Conservation (phyloP, 192 early-diverging fungal species). For the Martensiomyces pterosporus region DNA sequence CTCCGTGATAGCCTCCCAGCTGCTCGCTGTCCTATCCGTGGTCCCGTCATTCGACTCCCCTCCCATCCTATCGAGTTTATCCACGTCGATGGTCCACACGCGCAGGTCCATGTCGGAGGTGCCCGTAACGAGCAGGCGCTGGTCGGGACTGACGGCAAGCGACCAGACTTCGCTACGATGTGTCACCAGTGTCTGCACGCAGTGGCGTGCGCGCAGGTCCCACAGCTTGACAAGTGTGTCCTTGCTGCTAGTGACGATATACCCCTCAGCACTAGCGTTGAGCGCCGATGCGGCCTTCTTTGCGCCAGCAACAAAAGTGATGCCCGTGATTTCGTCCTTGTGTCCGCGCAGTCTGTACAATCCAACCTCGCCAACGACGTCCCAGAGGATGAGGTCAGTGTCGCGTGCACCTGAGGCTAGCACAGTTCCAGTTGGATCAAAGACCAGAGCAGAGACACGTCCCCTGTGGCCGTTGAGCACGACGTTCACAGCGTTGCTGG, state of each 20-base stretch:
- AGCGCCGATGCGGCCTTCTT: conserved; percentile 20
- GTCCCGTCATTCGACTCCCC: conserved; percentile 16
- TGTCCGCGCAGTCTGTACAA: conserved; percentile 87
- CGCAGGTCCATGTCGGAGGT: conserved; percentile 79
- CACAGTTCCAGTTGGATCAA: conserved; percentile 72
- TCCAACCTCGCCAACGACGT: conserved; percentile 85
- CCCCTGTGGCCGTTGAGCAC: conserved; percentile 91
- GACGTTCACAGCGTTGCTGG: conserved; percentile 52
- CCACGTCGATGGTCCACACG: conserved; percentile 78
- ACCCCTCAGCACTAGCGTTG: conserved; percentile 54
- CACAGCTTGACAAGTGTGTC: conserved; percentile 95
- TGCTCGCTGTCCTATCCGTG: conserved; percentile 15
- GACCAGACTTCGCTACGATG: conserved; percentile 96
- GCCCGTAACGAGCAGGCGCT: conserved; percentile 73
- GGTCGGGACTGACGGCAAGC: conserved; percentile 64
- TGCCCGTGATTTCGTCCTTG: conserved; percentile 86
- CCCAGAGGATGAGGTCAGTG: conserved; percentile 95
- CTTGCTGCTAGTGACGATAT: conserved; percentile 87
- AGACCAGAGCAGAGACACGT: conserved; percentile 78
- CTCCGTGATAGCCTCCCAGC: conserved; percentile 66
- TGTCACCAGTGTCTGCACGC: conserved; percentile 87
- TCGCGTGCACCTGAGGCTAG: conserved; percentile 90
- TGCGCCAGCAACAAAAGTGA: conserved; percentile 37
- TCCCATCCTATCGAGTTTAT: conserved; percentile 17
- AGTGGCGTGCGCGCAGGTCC: conserved; percentile 92